These are phyloP conservation scores for Physcomitrellopsis africana DNA, from an alignment of 225 moss, liverwort and hornwort genomes.

Conservation along the genomic window DNA sequence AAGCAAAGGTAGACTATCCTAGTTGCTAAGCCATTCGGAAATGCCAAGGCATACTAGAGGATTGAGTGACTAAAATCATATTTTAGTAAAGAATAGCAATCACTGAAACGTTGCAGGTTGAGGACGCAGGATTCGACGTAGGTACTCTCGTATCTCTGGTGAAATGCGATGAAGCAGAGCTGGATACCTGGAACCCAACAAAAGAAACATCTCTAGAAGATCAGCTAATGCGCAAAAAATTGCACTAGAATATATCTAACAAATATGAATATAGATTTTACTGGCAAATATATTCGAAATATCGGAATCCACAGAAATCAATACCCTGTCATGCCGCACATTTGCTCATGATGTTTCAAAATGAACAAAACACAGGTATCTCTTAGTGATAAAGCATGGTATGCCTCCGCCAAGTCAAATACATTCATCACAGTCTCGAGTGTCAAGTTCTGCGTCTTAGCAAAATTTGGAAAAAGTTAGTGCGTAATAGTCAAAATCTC, in stretches of 20 bases:
- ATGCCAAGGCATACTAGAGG: conserved; percentile 30
- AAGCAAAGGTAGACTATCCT: conserved; percentile 30
- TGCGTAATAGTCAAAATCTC: not conserved
- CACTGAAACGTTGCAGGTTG: conserved; percentile 58
- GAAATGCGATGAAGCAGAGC: conserved; percentile 76
- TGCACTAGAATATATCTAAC: not conserved
- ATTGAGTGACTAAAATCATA: conserved; percentile 22
- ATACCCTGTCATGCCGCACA: conserved; percentile 80
- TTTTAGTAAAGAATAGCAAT: conserved; percentile 27
- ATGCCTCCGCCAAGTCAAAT: conserved; percentile 95
- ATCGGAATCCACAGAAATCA: conserved; percentile 7
- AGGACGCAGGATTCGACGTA: conserved; percentile 89
- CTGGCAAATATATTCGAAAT: not conserved
- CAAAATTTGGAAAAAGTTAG: conserved; percentile 16
- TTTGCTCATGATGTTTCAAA: conserved; percentile 90
- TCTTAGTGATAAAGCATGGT: conserved; percentile 89
- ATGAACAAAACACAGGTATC: conserved; percentile 96
- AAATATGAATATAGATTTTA: not conserved
- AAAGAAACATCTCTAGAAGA: conserved; percentile 1
- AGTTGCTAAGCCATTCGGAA: conserved; percentile 19
- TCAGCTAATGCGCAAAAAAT: not conserved
- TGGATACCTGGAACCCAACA: conserved; percentile 60
- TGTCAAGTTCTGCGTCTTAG: conserved; percentile 76
- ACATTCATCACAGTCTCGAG: conserved; percentile 90
- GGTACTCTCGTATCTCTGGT: conserved; percentile 91